Evolutionary conservation across 75 land plant species (phyloP).

Genomic region (Cryptomeria japonica): DNA sequence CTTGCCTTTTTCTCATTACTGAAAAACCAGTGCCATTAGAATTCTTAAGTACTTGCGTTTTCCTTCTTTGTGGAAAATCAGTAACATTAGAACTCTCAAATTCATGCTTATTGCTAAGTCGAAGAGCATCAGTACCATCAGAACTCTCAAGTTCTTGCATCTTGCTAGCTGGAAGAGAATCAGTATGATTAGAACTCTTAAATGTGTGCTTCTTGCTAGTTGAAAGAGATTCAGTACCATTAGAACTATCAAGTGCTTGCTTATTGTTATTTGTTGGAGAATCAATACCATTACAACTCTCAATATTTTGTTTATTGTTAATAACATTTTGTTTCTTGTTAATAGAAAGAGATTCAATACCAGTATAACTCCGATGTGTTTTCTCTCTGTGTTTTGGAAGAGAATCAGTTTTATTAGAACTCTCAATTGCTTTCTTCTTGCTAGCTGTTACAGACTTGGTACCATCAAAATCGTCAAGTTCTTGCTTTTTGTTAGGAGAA

Average conservation of each 20-base stretch:
- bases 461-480: neutral
- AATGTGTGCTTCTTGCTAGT: neutral
- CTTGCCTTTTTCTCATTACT: too few species aligned
- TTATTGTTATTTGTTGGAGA: neutral
- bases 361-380: neutral
- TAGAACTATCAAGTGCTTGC: neutral
- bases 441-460: neutral
- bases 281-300: neutral
- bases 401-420: neutral
- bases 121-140: neutral
- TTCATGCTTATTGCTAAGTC: neutral
- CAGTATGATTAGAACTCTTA: neutral
- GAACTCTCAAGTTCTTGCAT: neutral
- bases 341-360: neutral
- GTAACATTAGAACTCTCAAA: neutral
- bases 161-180: neutral
- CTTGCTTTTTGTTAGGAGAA: neutral
- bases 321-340: neutral
- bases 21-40: neutral
- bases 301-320: neutral
- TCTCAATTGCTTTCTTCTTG: constrained; percentile 5
- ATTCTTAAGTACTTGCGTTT: neutral
- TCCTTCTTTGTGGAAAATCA: neutral
- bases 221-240: neutral
- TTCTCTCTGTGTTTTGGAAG: neutral